Evolutionary conservation across 108 stramenopile genomes (phyloP).

Genomic region (Stephanodiscus triporus): DNA sequence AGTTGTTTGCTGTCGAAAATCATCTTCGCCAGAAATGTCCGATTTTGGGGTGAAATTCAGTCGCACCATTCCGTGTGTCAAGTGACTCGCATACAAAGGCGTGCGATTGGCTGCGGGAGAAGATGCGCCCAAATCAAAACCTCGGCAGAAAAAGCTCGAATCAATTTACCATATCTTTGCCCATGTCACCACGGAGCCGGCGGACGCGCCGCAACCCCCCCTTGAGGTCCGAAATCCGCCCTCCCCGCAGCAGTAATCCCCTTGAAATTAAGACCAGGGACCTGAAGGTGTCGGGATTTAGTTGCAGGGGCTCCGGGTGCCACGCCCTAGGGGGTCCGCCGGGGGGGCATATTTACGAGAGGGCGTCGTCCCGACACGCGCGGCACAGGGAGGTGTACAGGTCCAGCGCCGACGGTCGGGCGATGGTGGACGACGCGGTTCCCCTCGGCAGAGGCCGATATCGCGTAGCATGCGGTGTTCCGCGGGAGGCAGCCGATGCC

Average conservation of each 20-base stretch:
- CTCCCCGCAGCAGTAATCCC: too few relatives aligned
- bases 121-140: neutral
- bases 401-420: constrained; percentile 20
- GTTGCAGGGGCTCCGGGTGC: too few relatives aligned
- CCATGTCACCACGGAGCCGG: neutral
- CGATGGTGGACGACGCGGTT: constrained; percentile 18
- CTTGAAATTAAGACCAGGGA: too few relatives aligned
- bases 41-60: neutral
- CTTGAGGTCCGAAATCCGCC: too few relatives aligned
- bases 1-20: neutral
- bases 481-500: neutral
- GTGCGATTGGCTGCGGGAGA: neutral
- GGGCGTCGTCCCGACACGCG: constrained; percentile 14
- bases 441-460: constrained; percentile 13
- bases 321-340: neutral
- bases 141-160: neutral
- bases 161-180: neutral
- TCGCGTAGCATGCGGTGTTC: neutral
- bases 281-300: too few relatives aligned
- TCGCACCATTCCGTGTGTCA: neutral
- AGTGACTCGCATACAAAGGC: neutral
- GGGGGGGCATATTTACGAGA: constrained; percentile 24
- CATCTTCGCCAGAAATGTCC: neutral
- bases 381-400: constrained; percentile 23
- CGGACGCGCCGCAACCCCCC: too few relatives aligned